Base-by-base conservation (phyloP, 2,329 filamentous ascomycete genomes). In the Sporothrix variecibatus region DNA sequence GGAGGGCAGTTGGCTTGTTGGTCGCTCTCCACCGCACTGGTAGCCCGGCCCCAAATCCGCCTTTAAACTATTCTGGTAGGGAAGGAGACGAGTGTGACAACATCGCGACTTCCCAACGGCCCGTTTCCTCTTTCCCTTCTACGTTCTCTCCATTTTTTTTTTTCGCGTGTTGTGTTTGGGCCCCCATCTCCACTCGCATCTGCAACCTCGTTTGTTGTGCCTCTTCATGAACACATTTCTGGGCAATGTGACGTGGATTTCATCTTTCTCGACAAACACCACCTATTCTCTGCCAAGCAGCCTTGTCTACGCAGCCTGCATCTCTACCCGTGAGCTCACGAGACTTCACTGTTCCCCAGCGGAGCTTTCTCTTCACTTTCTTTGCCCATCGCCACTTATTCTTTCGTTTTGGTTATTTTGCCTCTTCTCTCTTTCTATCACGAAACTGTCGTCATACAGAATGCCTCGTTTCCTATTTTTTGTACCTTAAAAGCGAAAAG, bases 31-130 rank as follows among this genome's bases (percentile, higher is more conserved):
- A 53, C 67, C 4, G 15, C 28, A 26, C 38, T 68, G 65, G 65
- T 51, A 49, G n/a, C 9, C 9, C 43, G 46, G 26, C 43, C 43
- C 65, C 65, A 67, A 68, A 51, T 49, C 65, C 65, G 43, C 43
- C 23, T 46, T 12, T 31, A 46, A 31, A 28, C 64, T 31, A 9
- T 11, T 67, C 34, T 28, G 26, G 15, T 34, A 23, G 28, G 46
- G 46, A 69, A 53, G 28, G 43, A 53, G 46, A 17, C 67, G 46
- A 34, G 28, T 6, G 67, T 69, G 68, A 43, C 68, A 58, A 34
- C 68, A 71, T 60, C 38, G 68, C 51, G 68, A 60, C 68, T 58
- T 58, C 51, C 51, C 68, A 71, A 28, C 51, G 34, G n/a, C 28
- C 34, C 51, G 20, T 38, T 20, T 56, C 8, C 11, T 51, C 17